phyloP scores from a whole-genome alignment of 73 alveolate species.

The Diophrys appendiculata region DNA sequence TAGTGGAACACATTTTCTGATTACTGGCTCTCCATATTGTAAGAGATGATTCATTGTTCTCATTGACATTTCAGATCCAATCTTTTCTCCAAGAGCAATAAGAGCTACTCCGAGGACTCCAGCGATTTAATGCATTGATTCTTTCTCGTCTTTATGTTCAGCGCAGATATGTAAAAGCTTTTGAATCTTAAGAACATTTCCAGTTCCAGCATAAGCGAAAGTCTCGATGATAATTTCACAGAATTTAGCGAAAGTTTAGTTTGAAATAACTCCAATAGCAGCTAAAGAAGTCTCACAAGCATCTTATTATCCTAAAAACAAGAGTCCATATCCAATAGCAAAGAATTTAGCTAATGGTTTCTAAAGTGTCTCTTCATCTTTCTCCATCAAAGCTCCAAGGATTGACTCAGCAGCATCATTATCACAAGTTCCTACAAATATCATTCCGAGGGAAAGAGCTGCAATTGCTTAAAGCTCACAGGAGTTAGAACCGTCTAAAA shows the following conservation, averaged over 20 bases:
- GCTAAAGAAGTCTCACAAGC: constrained; percentile 75
- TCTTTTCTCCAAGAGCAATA: constrained; percentile 96
- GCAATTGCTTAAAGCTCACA: constrained; percentile 96
- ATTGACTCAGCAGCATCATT: constrained; percentile 96
- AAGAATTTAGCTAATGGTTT: constrained; percentile 85
- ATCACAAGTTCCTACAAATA: constrained; percentile 91
- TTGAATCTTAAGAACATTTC: constrained; percentile 90
- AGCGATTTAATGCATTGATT: constrained; percentile 71
- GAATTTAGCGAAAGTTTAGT: constrained; percentile 60
- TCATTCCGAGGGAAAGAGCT: constrained; percentile 94
- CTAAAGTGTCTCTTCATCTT: constrained; percentile 85
- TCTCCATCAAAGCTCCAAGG: constrained; percentile 85
- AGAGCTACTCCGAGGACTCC: constrained; percentile 92
- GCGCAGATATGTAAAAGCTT: constrained; percentile 93
- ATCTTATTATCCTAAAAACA: constrained; percentile 89
- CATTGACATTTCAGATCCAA: constrained; percentile 92
- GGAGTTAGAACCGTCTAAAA: constrained; percentile 77
- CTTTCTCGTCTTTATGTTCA: constrained; percentile 91
- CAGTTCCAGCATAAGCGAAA: constrained; percentile 95
- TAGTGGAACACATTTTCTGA: constrained; percentile 91
- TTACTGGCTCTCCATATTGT: constrained; percentile 93
- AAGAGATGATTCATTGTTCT: constrained; percentile 92
- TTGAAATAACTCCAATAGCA: constrained; percentile 63
- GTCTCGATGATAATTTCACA: constrained; percentile 73
- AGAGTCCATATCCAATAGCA: constrained; percentile 95